A percentile compares a stretch with the other conserved stretches of the same genome.
Conservation (phyloP, 371 early-diverging fungal species). For the Chytridiales sp. region DNA sequence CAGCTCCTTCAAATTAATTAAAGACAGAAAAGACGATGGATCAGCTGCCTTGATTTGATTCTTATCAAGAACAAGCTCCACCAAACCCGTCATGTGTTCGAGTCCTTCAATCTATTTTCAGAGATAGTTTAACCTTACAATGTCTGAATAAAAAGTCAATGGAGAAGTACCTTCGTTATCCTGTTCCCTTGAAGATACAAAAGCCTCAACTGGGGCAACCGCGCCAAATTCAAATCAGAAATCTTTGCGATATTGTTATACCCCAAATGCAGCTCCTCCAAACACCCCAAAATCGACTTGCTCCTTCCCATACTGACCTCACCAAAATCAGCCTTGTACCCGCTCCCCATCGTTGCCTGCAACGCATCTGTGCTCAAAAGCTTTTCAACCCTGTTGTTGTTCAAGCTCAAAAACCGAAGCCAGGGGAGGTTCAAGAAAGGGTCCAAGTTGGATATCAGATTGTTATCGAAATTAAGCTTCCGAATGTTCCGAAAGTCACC, state of each 20-base stretch:
- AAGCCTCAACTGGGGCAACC: slow-evolving; percentile 43
- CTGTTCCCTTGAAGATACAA: slow-evolving; percentile 50
- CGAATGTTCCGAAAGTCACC: slow-evolving; percentile 48
- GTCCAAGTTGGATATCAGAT: slow-evolving; percentile 47
- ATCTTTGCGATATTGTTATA: slow-evolving; percentile 45
- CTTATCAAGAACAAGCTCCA: slow-evolving; percentile 52
- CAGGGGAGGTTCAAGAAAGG: slow-evolving; percentile 39
- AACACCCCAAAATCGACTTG: slow-evolving; percentile 35
- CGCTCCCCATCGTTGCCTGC: slow-evolving; percentile 23
- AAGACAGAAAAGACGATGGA: slow-evolving; percentile 45
- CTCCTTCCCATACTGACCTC: slow-evolving; percentile 11
- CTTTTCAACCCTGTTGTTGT: slow-evolving; percentile 49
- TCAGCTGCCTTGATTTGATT: slow-evolving; percentile 54
- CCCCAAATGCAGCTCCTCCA: slow-evolving; percentile 55
- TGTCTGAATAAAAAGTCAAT: not conserved
- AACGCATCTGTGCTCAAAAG: slow-evolving; percentile 39
- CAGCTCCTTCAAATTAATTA: slow-evolving; percentile 48
- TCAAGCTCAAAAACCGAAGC: slow-evolving; percentile 41
- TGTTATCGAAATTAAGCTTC: slow-evolving; percentile 53
- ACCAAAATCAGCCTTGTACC: slow-evolving; percentile 18
- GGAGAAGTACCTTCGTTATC: slow-evolving; percentile 45
- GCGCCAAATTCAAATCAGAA: slow-evolving; percentile 47
- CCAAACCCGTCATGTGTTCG: slow-evolving; percentile 49
- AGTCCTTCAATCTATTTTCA: slow-evolving; percentile 50
- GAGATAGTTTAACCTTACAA: not conserved